phyloP scores from a whole-genome alignment of 805 yeast species.

The Saturnispora gosingensis region DNA sequence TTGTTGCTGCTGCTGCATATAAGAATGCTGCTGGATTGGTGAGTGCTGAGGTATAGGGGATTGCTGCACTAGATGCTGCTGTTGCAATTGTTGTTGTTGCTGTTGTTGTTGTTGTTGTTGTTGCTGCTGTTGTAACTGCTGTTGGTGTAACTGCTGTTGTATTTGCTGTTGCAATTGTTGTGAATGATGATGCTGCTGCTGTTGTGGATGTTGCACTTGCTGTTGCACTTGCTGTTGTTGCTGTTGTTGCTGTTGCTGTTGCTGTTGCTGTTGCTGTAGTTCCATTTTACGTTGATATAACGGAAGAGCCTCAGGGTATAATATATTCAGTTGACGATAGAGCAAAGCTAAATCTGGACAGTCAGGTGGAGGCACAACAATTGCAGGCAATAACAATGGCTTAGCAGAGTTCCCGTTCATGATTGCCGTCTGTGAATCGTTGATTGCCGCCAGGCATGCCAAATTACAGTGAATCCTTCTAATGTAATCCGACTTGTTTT shows the following conservation, averaged over 20 bases:
- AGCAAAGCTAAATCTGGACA: slow-evolving; percentile 43
- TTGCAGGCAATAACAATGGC: slow-evolving; percentile 30
- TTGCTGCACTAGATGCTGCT: neutral
- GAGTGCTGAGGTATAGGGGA: neutral
- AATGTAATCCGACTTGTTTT: slow-evolving; percentile 25
- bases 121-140: slow-evolving; percentile 3
- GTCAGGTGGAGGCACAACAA: slow-evolving; percentile 45
- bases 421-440: slow-evolving; percentile 24
- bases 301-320: slow-evolving; percentile 43
- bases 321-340: slow-evolving; percentile 30
- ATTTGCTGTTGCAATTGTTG: neutral
- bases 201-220: slow-evolving; percentile 7
- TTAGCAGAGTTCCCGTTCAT: slow-evolving; percentile 22
- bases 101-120: neutral
- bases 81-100: neutral
- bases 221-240: slow-evolving; percentile 2
- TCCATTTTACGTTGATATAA: slow-evolving; percentile 23
- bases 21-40: neutral
- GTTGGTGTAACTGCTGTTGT: slow-evolving; percentile 2
- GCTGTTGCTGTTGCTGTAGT: slow-evolving; percentile 9
- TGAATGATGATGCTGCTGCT: neutral
- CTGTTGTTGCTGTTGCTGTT: slow-evolving; percentile 10
- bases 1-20: slow-evolving; percentile 6
- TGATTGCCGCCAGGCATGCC: slow-evolving; percentile 30
- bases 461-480: slow-evolving; percentile 30